phyloP scores from a whole-genome alignment of 129 eudicot species.

The Tagetes erecta region DNA sequence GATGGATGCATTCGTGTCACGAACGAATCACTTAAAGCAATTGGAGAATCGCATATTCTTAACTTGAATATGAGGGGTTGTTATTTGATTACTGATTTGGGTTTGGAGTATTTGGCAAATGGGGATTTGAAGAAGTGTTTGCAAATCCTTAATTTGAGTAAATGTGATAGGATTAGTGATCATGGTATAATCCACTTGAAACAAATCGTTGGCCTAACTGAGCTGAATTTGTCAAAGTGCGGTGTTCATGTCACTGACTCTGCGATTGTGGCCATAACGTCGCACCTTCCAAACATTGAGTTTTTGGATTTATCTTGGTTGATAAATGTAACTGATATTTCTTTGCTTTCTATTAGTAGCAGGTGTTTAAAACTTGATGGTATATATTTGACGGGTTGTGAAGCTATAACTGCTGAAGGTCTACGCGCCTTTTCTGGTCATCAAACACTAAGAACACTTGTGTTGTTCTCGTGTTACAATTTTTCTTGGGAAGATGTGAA shows the following conservation, averaged over 20 bases:
- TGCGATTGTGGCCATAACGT: background rate
- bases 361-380: background rate
- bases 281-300: background rate
- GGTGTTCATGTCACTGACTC: constrained; percentile 19
- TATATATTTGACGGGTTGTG: constrained; percentile 18
- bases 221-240: constrained; percentile 15
- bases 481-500: constrained; percentile 15
- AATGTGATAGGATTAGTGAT: constrained; percentile 17
- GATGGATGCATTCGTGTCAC: constrained; percentile 14
- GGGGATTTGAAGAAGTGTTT: constrained; percentile 7
- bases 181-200: constrained; percentile 6
- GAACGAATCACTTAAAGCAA: constrained; percentile 18
- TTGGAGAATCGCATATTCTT: constrained; percentile 12
- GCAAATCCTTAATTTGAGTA: background rate
- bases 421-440: constrained; percentile 17
- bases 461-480: constrained; percentile 16
- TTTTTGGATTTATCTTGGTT: constrained; percentile 18
- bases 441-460: background rate
- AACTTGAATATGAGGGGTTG: constrained; percentile 3
- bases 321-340: background rate
- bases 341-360: background rate
- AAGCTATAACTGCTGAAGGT: constrained; percentile 1
- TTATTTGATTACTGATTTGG: constrained; percentile 19
- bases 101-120: constrained; percentile 17
- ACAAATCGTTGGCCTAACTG: constrained; percentile 13